Percentiles rank a stretch among this genome's conserved stretches.
Evolutionary conservation across 208 protist species (phyloP).

Genomic region (Crithidia thermophila): DNA sequence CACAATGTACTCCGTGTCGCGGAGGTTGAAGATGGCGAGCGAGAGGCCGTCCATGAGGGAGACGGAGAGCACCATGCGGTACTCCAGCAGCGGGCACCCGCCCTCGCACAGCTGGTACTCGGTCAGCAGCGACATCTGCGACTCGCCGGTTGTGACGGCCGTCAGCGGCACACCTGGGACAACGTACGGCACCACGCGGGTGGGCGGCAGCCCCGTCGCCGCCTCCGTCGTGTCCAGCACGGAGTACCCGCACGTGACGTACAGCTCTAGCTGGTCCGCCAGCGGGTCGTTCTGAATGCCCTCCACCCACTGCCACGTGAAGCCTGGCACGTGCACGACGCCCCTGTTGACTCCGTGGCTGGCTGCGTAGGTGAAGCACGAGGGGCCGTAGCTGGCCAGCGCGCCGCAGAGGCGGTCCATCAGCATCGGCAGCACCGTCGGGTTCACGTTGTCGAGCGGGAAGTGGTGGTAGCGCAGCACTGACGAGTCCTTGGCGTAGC

Average conservation of each 20-base stretch:
- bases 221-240: conserved; percentile 30
- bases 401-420: conserved; percentile 68
- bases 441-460: conserved; percentile 62
- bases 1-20: conserved; percentile 73
- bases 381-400: conserved; percentile 49
- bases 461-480: conserved; percentile 63
- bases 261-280: conserved; percentile 62
- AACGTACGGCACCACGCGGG: conserved; percentile 54
- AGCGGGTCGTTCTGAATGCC: conserved; percentile 61
- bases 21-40: conserved; percentile 73
- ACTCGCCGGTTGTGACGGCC: conserved; percentile 45
- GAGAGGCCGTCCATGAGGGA: conserved; percentile 60
- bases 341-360: not conserved
- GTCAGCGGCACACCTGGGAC: conserved; percentile 58
- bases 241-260: conserved; percentile 67
- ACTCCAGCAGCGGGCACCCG: conserved; percentile 22
- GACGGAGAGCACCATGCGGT: conserved; percentile 55
- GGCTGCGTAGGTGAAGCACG: conserved; percentile 30
- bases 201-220: conserved; percentile 23
- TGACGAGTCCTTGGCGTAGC: conserved; percentile 51
- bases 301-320: conserved; percentile 82
- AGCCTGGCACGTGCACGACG: conserved; percentile 38
- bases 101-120: conserved; percentile 46
- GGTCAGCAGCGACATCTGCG: conserved; percentile 56
- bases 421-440: conserved; percentile 62